Evolutionary conservation across 2,329 filamentous ascomycete genomes (phyloP), one percentile per base, ranked within the genome.

Genomic region (Talaromyces amestolkiae): DNA sequence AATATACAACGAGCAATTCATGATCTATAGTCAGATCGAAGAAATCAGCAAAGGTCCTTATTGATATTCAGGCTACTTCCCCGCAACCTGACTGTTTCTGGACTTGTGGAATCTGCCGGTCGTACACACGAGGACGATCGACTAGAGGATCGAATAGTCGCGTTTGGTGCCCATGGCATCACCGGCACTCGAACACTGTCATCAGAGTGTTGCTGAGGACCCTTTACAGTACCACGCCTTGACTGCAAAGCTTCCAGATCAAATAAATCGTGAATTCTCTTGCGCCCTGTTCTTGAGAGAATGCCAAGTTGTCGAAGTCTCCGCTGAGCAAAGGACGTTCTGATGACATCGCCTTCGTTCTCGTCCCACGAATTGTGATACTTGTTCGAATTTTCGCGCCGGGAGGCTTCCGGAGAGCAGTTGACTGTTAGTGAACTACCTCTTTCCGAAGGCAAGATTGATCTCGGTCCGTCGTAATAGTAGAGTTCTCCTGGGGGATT

Each of bases 151-250:
- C 66, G 66, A 15, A 70, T 43, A 17, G 59, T 71, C 53, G 66
- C 69, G 56, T 69, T 70, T 4, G 66, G 65, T 11, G 70, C 70
- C 60, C 68, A 67, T 37, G 70, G 70, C 43, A 72, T 69, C 37
- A 71, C 69, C 31, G 67, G 70, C n/a, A 70, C 56, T 31, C 60
- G 65, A 33, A 68, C 64, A n/a, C 27, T 41, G 13, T 51, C 49
- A 22, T 43, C 6, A 31, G 45, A 54, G 17, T 49, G 61, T 31
- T 19, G 53, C 41, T 35, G 65, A 24, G 45, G 8, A n/a, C 19
- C 35, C 19, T 45, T 56, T 2, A n/a, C 17, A 33, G 45, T 43
- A 1, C 56, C 64, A 17, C 60, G 24, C 17, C n/a, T 66, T 15
- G 60, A 59, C 15, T 61, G 64, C 17, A 68, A 35, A 27, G 69